phyloP scores from a whole-genome alignment of 2,329 filamentous ascomycete genomes.

The Rosellinia necatrix region DNA sequence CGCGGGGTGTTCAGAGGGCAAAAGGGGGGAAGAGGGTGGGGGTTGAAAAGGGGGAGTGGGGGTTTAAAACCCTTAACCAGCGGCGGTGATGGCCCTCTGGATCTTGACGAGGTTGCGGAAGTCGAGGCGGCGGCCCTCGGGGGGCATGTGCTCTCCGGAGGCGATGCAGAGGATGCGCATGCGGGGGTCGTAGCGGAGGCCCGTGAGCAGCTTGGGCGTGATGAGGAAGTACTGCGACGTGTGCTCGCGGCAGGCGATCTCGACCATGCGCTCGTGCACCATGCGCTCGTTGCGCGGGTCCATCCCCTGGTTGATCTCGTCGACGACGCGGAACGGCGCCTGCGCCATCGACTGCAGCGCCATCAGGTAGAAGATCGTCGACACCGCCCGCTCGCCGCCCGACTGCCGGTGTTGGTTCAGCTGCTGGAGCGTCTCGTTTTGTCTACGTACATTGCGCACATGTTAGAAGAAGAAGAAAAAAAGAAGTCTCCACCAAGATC shows the following conservation, averaged over 20 bases:
- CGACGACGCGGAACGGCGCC: conserved; percentile 95
- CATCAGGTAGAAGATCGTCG: conserved; percentile 99
- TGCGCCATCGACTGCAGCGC: conserved; percentile 91
- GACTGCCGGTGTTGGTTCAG: conserved; percentile 94
- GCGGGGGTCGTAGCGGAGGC: conserved; percentile 81
- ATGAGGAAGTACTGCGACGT: conserved; percentile 93
- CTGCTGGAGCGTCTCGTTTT: conserved; percentile 80
- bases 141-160: conserved; percentile 76
- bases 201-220: conserved; percentile 90
- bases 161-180: conserved; percentile 96
- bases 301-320: conserved; percentile 99
- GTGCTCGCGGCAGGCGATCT: conserved; percentile 87
- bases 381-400: conserved; percentile 92
- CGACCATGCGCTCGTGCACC: conserved; percentile 97
- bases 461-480: conserved; percentile 1
- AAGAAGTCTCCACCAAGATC: neutral
- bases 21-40: no score
- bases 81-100: conserved; percentile 40
- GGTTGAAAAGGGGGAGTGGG: no score
- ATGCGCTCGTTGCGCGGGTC: conserved; percentile 97
- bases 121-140: conserved; percentile 56
- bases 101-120: conserved; percentile 52
- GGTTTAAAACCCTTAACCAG: conserved; percentile 26
- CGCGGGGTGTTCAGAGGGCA: no score
- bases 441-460: conserved; percentile 51